Evolutionary conservation across 306 rosid species (phyloP).

Genomic region (Medicago arabica): DNA sequence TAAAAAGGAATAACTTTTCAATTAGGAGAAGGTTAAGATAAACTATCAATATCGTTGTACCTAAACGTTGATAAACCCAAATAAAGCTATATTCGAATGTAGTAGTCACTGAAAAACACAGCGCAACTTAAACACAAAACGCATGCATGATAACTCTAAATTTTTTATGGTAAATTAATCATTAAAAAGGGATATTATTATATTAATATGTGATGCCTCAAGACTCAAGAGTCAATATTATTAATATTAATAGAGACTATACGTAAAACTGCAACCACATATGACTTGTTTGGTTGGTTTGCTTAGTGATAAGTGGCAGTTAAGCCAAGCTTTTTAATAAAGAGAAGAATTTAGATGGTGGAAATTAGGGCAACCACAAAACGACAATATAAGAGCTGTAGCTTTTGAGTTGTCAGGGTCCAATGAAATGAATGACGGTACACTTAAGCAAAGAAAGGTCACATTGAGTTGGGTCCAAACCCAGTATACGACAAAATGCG

Average conservation of each 20-base stretch:
- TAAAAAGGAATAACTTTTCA: not conserved
- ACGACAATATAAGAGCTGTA: constrained; percentile 50
- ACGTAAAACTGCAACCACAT: not conserved
- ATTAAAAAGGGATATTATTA: too few species aligned
- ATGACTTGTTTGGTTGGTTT: constrained; percentile 31
- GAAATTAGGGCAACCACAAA: constrained; percentile 10
- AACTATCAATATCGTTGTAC: constrained; percentile 24
- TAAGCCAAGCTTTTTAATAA: constrained; percentile 13
- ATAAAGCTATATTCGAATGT: not conserved
- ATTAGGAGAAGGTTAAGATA: not conserved
- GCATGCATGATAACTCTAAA: not conserved
- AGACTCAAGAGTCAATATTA: not conserved
- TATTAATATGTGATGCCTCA: not conserved
- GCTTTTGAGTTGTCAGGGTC: constrained; percentile 68
- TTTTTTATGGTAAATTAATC: too few species aligned
- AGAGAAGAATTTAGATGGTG: constrained; percentile 13
- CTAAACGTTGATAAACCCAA: constrained; percentile 10
- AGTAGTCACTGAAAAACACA: not conserved
- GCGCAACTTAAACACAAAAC: not conserved
- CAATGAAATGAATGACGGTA: constrained; percentile 45
- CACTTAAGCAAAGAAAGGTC: constrained; percentile 41
- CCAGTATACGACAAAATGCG: constrained; percentile 53
- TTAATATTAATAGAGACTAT: not conserved
- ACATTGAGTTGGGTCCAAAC: constrained; percentile 54
- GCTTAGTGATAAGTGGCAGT: not conserved